Evolutionary conservation across 768 basidiomycete genomes (phyloP), one percentile per base, ranked within the genome.

Genomic region (Myochromella boudieri): DNA sequence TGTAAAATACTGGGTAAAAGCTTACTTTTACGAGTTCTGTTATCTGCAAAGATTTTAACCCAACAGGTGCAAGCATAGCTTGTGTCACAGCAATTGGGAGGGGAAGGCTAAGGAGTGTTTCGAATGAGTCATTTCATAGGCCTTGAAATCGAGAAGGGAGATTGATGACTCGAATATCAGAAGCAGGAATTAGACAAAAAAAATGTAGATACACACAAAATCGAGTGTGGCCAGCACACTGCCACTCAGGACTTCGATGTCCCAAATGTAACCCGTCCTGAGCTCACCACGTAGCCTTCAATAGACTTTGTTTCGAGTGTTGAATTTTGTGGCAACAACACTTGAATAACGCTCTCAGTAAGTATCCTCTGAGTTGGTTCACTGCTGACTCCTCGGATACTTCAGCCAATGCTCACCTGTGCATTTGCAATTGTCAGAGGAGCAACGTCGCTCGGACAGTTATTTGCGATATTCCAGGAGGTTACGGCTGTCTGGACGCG

Each of bases 371-470:
- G n/a, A n/a, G n/a, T n/a, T n/a, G n/a, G n/a, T n/a, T n/a, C n/a
- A n/a, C n/a, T n/a, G n/a, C n/a, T 82, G 1, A 77, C 79, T 8
- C 76, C 77, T n/a, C n/a, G n/a, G n/a, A n/a, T n/a, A n/a, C n/a
- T n/a, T 36, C 72, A 70, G 1, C 90, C 91, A n/a, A 93, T 77
- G 53, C 71, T 80, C 6, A 92, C 68, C 18, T 78, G 77, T 4
- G n/a, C n/a, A n/a, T 89, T 92, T 4, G 92, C 92, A 49, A 93
- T 92, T 17, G 91, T 86, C 4, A 91, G 76, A 4, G 90, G 87
- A 12, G 83, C 81, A 1, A 87, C 77, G 15, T 87, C 0, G 88
- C 89, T 65, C 90, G 84, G 22, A 95, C 77, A 6, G 80, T 70
- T 17, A 94, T 74, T 0, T n/a, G 22, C 92, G 76, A 56, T 78